Evolutionary conservation across 345 rosid genomes (phyloP).

Genomic region (Salix exigua): DNA sequence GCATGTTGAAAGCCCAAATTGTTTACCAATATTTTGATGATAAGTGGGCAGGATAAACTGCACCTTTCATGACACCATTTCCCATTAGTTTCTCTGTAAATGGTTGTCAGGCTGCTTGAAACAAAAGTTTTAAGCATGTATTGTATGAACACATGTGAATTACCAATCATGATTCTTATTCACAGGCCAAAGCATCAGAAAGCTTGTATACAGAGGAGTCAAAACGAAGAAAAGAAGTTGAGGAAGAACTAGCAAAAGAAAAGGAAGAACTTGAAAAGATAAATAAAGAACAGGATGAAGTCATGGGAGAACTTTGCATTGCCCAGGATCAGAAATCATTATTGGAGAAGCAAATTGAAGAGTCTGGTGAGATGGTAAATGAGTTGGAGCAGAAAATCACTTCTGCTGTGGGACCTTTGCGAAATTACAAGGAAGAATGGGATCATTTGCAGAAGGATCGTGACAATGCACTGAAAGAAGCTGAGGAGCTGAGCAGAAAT

Average conservation of each 20-base stretch:
- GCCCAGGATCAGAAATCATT: conserved; percentile 41
- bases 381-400: conserved; percentile 75
- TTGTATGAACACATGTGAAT: not conserved
- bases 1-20: not conserved
- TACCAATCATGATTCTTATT: conserved; percentile 10
- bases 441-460: conserved; percentile 66
- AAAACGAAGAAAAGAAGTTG: conserved; percentile 61
- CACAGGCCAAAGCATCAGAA: conserved; percentile 63
- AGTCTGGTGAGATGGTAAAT: conserved; percentile 44
- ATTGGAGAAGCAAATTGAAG: conserved; percentile 53
- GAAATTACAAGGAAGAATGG: conserved; percentile 55
- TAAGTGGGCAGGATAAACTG: not conserved
- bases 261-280: conserved; percentile 51
- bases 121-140: not conserved
- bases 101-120: not conserved
- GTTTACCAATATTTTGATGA: not conserved
- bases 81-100: not conserved
- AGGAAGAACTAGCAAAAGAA: conserved; percentile 55
- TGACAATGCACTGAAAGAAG: conserved; percentile 78
- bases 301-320: conserved; percentile 45
- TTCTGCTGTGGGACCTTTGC: conserved; percentile 70
- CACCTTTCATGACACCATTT: not conserved
- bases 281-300: conserved; percentile 42
- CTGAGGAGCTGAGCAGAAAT: conserved; percentile 65
- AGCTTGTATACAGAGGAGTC: conserved; percentile 49